Evolutionary conservation across 2,329 filamentous ascomycete species (phyloP).

Genomic region (Chalara sp.): DNA sequence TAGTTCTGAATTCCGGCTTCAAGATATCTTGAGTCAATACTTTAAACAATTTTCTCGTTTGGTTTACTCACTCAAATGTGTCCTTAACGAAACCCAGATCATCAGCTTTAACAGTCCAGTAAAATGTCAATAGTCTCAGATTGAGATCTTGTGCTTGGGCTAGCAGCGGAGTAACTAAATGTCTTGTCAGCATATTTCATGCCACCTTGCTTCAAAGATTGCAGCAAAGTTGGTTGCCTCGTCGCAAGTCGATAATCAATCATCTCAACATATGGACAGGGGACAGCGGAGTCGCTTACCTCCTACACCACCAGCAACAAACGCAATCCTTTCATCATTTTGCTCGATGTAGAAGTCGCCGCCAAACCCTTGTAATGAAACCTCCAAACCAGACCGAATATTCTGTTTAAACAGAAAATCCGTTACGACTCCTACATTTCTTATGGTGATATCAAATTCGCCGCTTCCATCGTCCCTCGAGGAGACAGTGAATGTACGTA

Average conservation of each 20-base stretch:
- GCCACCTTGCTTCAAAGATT: too few species aligned
- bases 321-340: constrained; percentile 36
- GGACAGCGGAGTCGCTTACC: too few species aligned
- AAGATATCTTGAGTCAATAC: too few species aligned
- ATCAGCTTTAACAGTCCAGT: constrained; percentile 59
- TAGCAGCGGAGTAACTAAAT: constrained; percentile 66
- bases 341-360: constrained; percentile 49
- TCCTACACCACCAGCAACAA: constrained; percentile 74
- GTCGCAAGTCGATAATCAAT: too few species aligned
- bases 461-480: constrained; percentile 31
- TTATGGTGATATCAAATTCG: constrained; percentile 63
- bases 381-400: constrained; percentile 45
- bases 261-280: too few species aligned
- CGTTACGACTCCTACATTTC: constrained; percentile 65
- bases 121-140: constrained; percentile 41
- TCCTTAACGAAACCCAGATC: constrained; percentile 60
- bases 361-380: constrained; percentile 67
- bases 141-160: constrained; percentile 54
- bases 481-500: constrained; percentile 78
- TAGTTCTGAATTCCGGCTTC: constrained; percentile 38
- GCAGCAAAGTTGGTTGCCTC: too few species aligned
- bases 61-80: constrained; percentile 35
- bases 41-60: too few species aligned
- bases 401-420: constrained; percentile 54
- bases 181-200: too few species aligned